A percentile compares a stretch with the other conserved stretches of the same genome.
These are phyloP conservation scores for Ophiostoma novo-ulmi DNA, from an alignment of 2,329 filamentous ascomycete genomes.

Conservation along the genomic window DNA sequence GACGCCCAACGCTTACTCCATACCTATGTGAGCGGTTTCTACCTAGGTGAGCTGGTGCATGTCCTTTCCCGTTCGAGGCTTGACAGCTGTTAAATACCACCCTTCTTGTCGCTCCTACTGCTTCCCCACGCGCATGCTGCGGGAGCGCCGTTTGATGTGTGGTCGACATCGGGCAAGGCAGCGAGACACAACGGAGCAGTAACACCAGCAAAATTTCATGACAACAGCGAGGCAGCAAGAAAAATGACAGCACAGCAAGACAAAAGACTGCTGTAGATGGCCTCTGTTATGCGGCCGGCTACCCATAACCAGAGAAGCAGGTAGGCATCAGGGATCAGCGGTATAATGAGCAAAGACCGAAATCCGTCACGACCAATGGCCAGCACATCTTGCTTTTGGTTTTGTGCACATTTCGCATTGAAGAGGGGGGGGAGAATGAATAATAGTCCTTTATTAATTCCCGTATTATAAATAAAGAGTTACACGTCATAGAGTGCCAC, in stretches of 20 bases:
- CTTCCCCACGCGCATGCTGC: not conserved
- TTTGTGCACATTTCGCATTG: not conserved
- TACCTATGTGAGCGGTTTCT: not conserved
- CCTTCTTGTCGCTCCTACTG: slow-evolving; percentile 7
- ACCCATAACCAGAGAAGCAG: not conserved
- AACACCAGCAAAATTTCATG: not conserved
- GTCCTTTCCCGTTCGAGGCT: not conserved
- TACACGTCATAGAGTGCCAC: slow-evolving; percentile 6
- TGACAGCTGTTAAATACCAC: slow-evolving; percentile 15
- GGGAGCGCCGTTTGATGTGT: not conserved
- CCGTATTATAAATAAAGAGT: not conserved
- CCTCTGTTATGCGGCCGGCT: slow-evolving; percentile 1
- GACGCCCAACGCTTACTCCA: slow-evolving; percentile 9
- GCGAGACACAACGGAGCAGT: not conserved
- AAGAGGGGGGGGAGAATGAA: no score
- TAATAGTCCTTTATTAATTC: not conserved
- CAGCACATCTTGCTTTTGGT: not conserved
- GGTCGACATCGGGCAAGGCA: not conserved
- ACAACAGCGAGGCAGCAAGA: not conserved
- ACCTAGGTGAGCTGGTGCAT: slow-evolving; percentile 8
- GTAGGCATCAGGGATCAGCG: not conserved
- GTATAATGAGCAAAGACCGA: not conserved
- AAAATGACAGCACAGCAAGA: not conserved
- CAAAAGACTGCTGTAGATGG: not conserved
- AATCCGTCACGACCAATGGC: not conserved